Conservation (phyloP, 192 early-diverging fungal species). For the Backusella australiensis region DNA sequence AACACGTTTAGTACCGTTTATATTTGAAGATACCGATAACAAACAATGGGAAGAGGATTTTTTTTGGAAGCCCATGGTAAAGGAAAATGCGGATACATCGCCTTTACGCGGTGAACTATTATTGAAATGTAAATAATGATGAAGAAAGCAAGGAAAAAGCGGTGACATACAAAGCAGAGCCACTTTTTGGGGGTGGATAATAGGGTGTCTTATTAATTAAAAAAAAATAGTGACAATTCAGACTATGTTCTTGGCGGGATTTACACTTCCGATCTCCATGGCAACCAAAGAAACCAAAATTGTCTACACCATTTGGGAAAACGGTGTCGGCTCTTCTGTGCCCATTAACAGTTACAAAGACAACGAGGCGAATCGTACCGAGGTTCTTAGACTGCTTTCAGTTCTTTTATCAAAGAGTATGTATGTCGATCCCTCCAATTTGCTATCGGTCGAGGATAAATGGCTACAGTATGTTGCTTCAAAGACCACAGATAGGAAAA, state of each 20-base stretch:
- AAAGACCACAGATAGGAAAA: constrained; percentile 59
- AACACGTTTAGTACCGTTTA: constrained; percentile 81
- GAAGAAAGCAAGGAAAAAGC: not conserved
- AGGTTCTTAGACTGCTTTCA: constrained; percentile 74
- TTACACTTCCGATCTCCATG: constrained; percentile 61
- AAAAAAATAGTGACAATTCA: constrained; percentile 28
- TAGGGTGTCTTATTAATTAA: not conserved
- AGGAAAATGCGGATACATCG: not conserved
- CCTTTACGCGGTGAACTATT: constrained; percentile 53
- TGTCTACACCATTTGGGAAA: constrained; percentile 74
- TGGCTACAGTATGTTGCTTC: constrained; percentile 57
- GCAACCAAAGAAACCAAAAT: constrained; percentile 39
- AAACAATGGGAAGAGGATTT: constrained; percentile 56
- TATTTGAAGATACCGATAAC: constrained; percentile 63
- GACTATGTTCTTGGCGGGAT: constrained; percentile 65
- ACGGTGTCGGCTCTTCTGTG: constrained; percentile 71
- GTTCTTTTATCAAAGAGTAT: constrained; percentile 79
- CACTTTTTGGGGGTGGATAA: not conserved
- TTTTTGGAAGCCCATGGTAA: constrained; percentile 56
- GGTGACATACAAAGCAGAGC: not conserved
- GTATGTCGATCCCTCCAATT: constrained; percentile 60
- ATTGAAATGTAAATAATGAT: constrained; percentile 33
- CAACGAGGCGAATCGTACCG: constrained; percentile 70
- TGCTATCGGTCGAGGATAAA: constrained; percentile 50
- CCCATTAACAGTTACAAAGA: constrained; percentile 67